These are phyloP conservation scores for Malbranchea cinnamomea DNA, from an alignment of 2,329 filamentous ascomycete species.

Conservation along the genomic window DNA sequence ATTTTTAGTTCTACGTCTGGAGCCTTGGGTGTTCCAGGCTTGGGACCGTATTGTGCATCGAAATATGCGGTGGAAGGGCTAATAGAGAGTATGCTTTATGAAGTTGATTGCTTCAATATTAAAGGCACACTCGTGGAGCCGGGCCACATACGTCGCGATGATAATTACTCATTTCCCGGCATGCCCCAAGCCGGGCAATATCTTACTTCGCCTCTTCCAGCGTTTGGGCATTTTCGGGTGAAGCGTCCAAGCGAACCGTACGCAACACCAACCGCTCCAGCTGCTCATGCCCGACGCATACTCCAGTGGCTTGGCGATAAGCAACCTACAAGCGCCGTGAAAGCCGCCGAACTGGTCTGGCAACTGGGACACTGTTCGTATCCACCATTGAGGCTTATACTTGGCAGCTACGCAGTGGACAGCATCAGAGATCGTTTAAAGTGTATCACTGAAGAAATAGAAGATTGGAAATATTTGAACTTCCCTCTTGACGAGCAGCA, in stretches of 20 bases:
- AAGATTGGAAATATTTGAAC: slow-evolving; percentile 81
- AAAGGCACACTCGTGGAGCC: slow-evolving; percentile 89
- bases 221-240: slow-evolving; percentile 85
- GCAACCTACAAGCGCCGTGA: slow-evolving; percentile 83
- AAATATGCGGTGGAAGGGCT: slow-evolving; percentile 95
- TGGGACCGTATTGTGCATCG: slow-evolving; percentile 89
- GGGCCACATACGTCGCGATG: slow-evolving; percentile 74
- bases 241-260: slow-evolving; percentile 77
- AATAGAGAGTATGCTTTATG: slow-evolving; percentile 93
- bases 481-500: slow-evolving; percentile 36
- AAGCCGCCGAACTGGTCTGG: slow-evolving; percentile 88
- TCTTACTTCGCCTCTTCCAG: slow-evolving; percentile 44
- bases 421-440: slow-evolving; percentile 81
- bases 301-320: slow-evolving; percentile 88
- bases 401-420: slow-evolving; percentile 90
- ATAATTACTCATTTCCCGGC: slow-evolving; percentile 26
- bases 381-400: slow-evolving; percentile 69
- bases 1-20: slow-evolving; percentile 92
- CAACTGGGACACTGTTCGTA: slow-evolving; percentile 89
- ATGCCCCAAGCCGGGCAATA: slow-evolving; percentile 14
- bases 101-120: slow-evolving; percentile 81
- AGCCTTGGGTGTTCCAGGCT: slow-evolving; percentile 78
- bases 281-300: slow-evolving; percentile 77
- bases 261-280: slow-evolving; percentile 59
- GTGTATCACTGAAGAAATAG: slow-evolving; percentile 85